A percentile compares a stretch with the other conserved stretches of the same genome.
Evolutionary conservation across 345 rosid species (phyloP).

Genomic region (Rhodamnia rubescens): DNA sequence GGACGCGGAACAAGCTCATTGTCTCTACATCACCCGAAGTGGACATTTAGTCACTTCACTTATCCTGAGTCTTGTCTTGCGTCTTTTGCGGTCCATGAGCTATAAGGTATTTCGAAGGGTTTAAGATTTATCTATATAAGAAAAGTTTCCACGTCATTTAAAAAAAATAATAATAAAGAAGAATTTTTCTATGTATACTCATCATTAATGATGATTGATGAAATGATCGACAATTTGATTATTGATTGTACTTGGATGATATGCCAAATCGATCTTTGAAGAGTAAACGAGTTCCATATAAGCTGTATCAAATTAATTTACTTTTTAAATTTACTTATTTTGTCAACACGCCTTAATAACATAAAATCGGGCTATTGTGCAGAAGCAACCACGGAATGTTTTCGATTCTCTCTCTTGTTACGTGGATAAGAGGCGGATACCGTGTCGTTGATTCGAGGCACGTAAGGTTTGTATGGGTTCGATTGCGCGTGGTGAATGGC

Average conservation of each 20-base stretch:
- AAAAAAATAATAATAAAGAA: neutral
- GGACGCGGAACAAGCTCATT: too few relatives aligned
- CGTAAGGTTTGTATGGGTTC: neutral
- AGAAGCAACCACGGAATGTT: rapidly evolving
- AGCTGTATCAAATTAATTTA: too few relatives aligned
- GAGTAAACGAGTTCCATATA: too few relatives aligned
- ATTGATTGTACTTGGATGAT: too few relatives aligned
- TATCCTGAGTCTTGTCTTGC: rapidly evolving
- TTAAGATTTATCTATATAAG: neutral
- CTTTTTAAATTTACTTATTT: too few relatives aligned
- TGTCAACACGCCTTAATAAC: too few relatives aligned
- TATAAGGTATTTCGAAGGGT: neutral
- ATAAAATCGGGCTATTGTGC: rapidly evolving
- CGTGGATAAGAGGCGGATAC: neutral
- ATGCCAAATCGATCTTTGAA: too few relatives aligned
- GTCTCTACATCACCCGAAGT: neutral
- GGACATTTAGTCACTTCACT: neutral
- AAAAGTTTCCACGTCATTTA: neutral
- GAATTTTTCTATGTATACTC: too few relatives aligned
- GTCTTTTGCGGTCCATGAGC: neutral
- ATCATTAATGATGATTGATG: too few relatives aligned
- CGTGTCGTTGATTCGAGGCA: neutral
- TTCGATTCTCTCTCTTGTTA: neutral
- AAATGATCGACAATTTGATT: too few relatives aligned
- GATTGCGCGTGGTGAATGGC: neutral